Evolutionary conservation across 768 basidiomycete species (phyloP).

Genomic region (Auriscalpium orientale): DNA sequence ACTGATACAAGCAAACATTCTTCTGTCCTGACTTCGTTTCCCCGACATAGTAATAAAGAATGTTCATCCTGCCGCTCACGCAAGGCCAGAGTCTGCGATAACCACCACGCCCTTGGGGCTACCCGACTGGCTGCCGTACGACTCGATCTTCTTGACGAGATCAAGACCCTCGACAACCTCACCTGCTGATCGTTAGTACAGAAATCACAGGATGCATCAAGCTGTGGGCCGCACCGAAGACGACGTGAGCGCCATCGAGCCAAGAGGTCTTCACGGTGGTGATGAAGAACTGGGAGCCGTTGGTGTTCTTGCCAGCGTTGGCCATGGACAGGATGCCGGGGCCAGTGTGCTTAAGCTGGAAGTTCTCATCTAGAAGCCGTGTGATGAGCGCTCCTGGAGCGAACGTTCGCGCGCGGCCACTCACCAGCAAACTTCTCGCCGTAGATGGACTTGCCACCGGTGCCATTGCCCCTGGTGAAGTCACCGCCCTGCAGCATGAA

Average conservation of each 20-base stretch:
- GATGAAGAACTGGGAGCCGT: slow-evolving; percentile 87
- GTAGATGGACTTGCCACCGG: slow-evolving; percentile 77
- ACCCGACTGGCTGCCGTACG: slow-evolving; percentile 31
- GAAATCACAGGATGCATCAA: background rate
- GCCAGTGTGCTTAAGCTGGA: slow-evolving; percentile 65
- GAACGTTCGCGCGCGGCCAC: slow-evolving; percentile 10
- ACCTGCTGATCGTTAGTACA: slow-evolving; percentile 24
- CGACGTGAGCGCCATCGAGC: slow-evolving; percentile 81
- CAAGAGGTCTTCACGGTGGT: slow-evolving; percentile 71
- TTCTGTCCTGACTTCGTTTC: background rate
- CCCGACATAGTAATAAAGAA: background rate
- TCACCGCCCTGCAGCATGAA: slow-evolving; percentile 94
- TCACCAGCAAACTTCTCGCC: slow-evolving; percentile 59
- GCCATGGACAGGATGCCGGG: slow-evolving; percentile 71
- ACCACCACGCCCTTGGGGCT: slow-evolving; percentile 36
- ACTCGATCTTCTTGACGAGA: slow-evolving; percentile 39
- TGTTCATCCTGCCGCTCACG: slow-evolving; percentile 19
- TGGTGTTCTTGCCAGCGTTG: slow-evolving; percentile 76
- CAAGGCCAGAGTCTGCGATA: slow-evolving; percentile 49
- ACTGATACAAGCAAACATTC: slow-evolving; percentile 6
- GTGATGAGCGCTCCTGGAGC: background rate
- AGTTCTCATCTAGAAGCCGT: slow-evolving; percentile 69
- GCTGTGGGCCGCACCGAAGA: slow-evolving; percentile 55
- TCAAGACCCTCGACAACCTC: slow-evolving; percentile 65
- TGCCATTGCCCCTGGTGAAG: slow-evolving; percentile 59